Evolutionary conservation across 2,329 filamentous ascomycete species (phyloP), one percentile per base, ranked within the genome.

Genomic region (Aspergillus caelatus): DNA sequence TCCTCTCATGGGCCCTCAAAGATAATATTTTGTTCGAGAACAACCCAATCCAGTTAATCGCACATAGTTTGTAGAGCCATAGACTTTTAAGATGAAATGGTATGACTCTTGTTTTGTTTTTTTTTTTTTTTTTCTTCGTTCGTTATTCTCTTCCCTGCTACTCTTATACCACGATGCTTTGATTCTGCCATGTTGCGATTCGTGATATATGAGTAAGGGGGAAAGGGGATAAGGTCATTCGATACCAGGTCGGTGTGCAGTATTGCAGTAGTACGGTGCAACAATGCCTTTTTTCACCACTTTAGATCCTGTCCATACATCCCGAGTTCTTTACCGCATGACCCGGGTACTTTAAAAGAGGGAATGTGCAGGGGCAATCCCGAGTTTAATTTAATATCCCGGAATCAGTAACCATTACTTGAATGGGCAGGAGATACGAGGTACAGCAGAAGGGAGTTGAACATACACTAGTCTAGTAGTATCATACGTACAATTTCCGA

Each of bases 1-100:
- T 60, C 60, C 58, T 65, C 62, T 46, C 52, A 55, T 39, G 23
- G 48, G 34, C 6, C 19, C 14, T 21, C 26, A 30, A 23, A 55
- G 11, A 39, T 41, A 28, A 21, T 9, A 12, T 4, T n/a, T 32
- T 10, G 26, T 55, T 55, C n/a, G 52, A 55, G 52, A 55, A 55
- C 30, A 55, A 55, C n/a, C 36, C 34, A 23, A 55, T 26, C 32
- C 11, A 21, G 4, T 21, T 39, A 8, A 21, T 36, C 16, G 21
- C 10, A 19, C 23, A 26, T 30, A 53, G 7, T 11, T 3, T 28
- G 4, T 53, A 30, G 39, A 19, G 19, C 16, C 16, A 36, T 36
- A 41, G 39, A 19, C 39, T 9, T 41, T 41, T 9, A 9, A 41
- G 19, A 19, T 14, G 39, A 41, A 9, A n/a, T 19, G 8, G 19